Conservation (phyloP, 2,329 filamentous ascomycete genomes). For the Colletotrichum sp. region DNA sequence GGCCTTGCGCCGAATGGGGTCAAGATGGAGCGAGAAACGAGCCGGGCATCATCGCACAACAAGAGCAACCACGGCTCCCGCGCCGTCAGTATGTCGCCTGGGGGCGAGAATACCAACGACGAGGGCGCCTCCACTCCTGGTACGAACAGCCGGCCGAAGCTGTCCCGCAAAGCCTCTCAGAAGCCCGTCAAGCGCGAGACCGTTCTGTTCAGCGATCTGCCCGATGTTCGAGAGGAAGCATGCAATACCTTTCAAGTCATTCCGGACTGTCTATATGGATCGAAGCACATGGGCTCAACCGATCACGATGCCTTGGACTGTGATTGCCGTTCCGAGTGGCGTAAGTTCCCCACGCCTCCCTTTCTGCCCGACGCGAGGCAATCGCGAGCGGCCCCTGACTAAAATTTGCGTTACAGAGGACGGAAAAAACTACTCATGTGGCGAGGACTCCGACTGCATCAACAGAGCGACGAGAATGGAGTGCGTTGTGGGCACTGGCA, state of each 20-base stretch:
- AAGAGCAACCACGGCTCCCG: conserved; percentile 42
- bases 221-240: conserved; percentile 80
- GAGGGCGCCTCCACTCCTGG: conserved; percentile 54
- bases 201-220: conserved; percentile 74
- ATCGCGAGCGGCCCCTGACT: conserved; percentile 20
- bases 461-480: conserved; percentile 99
- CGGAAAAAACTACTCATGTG: conserved; percentile 82
- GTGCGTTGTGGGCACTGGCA: conserved; percentile 78
- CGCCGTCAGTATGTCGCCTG: conserved; percentile 49
- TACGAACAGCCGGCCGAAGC: conserved; percentile 66
- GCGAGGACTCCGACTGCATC: conserved; percentile 97
- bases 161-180: conserved; percentile 19
- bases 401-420: conserved; percentile 47
- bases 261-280: conserved; percentile 85
- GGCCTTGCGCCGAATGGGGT: conserved; percentile 37
- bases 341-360: conserved; percentile 61
- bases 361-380: conserved; percentile 18
- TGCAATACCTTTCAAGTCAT: conserved; percentile 81
- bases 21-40: conserved; percentile 45
- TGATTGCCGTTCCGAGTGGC: conserved; percentile 93
- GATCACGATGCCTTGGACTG: conserved; percentile 92
- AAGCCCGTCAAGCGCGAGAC: conserved; percentile 61
- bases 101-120: conserved; percentile 50
- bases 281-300: conserved; percentile 88
- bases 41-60: conserved; percentile 38